Evolutionary conservation across 2,329 filamentous ascomycete genomes (phyloP), one percentile per base, ranked within the genome.

Genomic region (Penicillium sp.): DNA sequence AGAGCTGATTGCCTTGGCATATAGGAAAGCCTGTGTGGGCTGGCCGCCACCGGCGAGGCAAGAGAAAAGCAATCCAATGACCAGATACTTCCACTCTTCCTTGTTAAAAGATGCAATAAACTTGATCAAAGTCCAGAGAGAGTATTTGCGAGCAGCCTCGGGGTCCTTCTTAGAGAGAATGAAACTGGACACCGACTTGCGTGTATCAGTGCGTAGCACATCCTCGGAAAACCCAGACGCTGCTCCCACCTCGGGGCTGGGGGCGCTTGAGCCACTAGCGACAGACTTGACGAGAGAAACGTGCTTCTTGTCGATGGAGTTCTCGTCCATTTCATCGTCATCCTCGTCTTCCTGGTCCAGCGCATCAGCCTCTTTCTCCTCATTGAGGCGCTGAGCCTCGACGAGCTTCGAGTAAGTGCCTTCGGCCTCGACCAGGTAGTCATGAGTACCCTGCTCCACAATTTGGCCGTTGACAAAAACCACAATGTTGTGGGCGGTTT

Each of bases 401-500:
- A 97, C 90, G 8, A 97, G 79, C 41, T 83, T 86, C 64, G 78
- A 85, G 65, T 97, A 98, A 7, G 89, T 84, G 14, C 80, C 82
- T 48, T 79, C 70, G 44, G 67, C 74, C 51, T 82, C 79, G 2
- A 97, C 72, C 8, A 98, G 76, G 10, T 85, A 76, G 43, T 91
- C 80, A 62, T 97, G 93, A 0, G 80, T 90, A 36, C 93, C 93
- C 65, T 96, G 89, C 66, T 98, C 93, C 9, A 94, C 76, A 44
- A 98, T 94, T n/a, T 76, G 72, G 9, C 93, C 93, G 45, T 82
- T 70, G 4, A 82, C 78, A 83, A 98, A 91, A 48, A 96, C 91
- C 9, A 97, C 87, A 53, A 98, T 98, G 58, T 95, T 96, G 65
- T 97, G 86, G 0, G 91, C 91, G 48, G 89, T 83, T 65, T 83